These are phyloP conservation scores for Penicillium sp. DNA, from an alignment of 2,329 filamentous ascomycete genomes.

Conservation along the genomic window DNA sequence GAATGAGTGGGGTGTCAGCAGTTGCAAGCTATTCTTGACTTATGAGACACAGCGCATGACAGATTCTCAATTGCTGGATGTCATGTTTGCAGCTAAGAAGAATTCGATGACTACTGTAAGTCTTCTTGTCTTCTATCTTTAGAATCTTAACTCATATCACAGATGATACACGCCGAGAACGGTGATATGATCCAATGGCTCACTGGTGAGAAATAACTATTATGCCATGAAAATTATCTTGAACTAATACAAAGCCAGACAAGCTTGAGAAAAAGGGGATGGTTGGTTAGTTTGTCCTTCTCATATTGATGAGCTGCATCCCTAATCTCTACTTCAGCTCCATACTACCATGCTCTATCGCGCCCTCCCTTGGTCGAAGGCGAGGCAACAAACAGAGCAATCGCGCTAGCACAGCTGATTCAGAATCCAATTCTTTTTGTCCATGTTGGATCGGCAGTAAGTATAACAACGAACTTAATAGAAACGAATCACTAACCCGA, in stretches of 20 bases:
- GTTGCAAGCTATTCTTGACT: conserved; percentile 51
- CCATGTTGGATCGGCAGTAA: conserved; percentile 47
- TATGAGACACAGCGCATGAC: conserved; percentile 44
- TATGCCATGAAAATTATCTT: background rate
- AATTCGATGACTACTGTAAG: conserved; percentile 8
- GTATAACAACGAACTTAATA: background rate
- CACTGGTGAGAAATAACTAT: conserved; percentile 13
- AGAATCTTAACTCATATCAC: background rate
- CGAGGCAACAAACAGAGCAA: conserved; percentile 52
- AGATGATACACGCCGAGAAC: conserved; percentile 51
- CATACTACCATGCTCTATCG: conserved; percentile 45
- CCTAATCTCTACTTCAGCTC: conserved; percentile 27
- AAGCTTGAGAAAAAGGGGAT: conserved; percentile 32
- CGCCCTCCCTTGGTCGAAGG: conserved; percentile 43
- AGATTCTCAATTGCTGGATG: conserved; percentile 44
- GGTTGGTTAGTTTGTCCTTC: conserved; percentile 1
- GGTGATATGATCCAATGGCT: conserved; percentile 44
- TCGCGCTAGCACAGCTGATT: conserved; percentile 51
- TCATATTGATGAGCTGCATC: too few species aligned
- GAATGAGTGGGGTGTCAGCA: conserved; percentile 42
- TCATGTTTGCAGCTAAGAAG: conserved; percentile 31
- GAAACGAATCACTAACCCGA: background rate
- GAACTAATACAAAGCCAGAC: conserved; percentile 12
- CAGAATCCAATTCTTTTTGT: conserved; percentile 56
- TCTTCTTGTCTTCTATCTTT: background rate